These are phyloP conservation scores for Mycena haematopus DNA, from an alignment of 768 basidiomycete genomes.

Conservation along the genomic window DNA sequence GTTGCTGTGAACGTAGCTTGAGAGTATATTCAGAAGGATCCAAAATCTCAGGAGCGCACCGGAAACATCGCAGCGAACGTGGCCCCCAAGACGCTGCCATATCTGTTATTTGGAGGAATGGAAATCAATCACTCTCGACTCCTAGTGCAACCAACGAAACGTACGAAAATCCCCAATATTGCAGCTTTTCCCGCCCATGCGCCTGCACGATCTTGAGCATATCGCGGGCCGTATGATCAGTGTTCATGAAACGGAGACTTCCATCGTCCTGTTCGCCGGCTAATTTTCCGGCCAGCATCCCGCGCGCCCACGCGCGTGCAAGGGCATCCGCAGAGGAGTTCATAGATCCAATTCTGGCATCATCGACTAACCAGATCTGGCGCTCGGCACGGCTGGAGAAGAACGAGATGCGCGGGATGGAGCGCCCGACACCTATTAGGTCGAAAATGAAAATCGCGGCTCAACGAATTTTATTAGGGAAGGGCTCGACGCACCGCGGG, in stretches of 20 bases:
- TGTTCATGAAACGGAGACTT: conserved; percentile 23
- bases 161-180: conserved; percentile 30
- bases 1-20: conserved; percentile 9
- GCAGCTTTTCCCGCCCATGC: conserved; percentile 24
- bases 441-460: neutral
- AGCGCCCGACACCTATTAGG: conserved; percentile 21
- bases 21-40: too few relatives aligned
- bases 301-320: conserved; percentile 15
- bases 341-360: neutral
- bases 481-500: conserved; percentile 27
- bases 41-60: neutral
- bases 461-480: too few relatives aligned
- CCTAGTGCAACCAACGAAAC: conserved; percentile 1
- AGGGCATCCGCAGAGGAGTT: conserved; percentile 21
- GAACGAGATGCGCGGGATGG: conserved; percentile 26
- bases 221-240: conserved; percentile 29
- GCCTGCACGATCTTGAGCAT: conserved; percentile 29
- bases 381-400: conserved; percentile 22
- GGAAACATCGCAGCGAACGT: conserved; percentile 32
- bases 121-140: neutral
- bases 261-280: conserved; percentile 23
- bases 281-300: conserved; percentile 8
- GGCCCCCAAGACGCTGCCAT: conserved; percentile 26
- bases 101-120: neutral
- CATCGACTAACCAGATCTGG: conserved; percentile 7